Base-by-base conservation (phyloP, 257 asterid species). In the Nicotiana undulata region DNA sequence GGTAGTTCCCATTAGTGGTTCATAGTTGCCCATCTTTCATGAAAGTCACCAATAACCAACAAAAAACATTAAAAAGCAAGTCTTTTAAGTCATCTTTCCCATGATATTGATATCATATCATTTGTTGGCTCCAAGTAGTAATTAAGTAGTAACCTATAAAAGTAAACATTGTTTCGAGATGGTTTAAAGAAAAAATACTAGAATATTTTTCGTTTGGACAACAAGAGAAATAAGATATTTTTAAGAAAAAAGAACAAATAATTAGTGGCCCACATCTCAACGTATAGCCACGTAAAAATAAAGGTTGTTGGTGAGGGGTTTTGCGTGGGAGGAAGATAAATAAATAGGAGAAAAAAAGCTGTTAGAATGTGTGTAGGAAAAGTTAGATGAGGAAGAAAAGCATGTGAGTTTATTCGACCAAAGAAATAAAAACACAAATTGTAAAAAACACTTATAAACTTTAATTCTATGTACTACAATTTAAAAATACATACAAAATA, bases 1-100 rank as follows among this genome's bases (percentile, higher is more conserved):
- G 78, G 78, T 74, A 74, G 78, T 49, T 74, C 61, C 40, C 78
- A 49, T 74, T 74, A 74, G 78, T 49, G 78, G 78, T 32, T 74
- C 78, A 49, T 49, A 74, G 78, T 74, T 74, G 9, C 44, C 78
- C 61, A 46, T 13, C 44, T 46, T 16, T 49, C 9, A 22, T 49
- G 60, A 15, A n/a, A 11, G 76, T 68, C 24, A 0, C 59, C 26
- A 70, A 44, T 46, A 74, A 74, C 40, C 61, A 24, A 74, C 24
- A 46, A 74, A 46, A 74, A 74, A 46, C 13, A 24, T 46, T 46
- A 20, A 22, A 70, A 70, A 70, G 34, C 37, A 20, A 20, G 5
- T 72, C 20, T 3, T 70, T 68, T 20, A 44, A 20, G 15, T 59
- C 8, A n/a, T 70, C 12, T 40, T 68, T 70, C 28, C 20, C 58